Evolutionary conservation across 2,329 filamentous ascomycete species (phyloP), one percentile per base, ranked within the genome.

Genomic region (Trichoderma simmonsii): DNA sequence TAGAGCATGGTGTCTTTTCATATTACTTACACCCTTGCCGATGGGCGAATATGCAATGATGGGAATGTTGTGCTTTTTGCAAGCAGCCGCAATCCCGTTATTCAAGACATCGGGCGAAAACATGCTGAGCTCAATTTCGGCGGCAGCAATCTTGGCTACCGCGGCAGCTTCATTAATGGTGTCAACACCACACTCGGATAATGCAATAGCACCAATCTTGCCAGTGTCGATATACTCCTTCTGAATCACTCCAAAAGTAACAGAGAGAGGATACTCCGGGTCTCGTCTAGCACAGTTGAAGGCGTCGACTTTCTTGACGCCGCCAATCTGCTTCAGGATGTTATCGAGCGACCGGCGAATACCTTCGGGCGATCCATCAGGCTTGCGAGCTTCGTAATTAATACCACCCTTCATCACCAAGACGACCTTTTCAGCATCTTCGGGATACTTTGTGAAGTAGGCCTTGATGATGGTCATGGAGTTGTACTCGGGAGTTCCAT

Each of bases 61-160:
- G 0, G 91, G 90, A 73, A 95, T 93, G 59, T 85, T 82, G 60
- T 92, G 80, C 78, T 95, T 86, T 0, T 83, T 85, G 76, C 89
- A 91, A 0, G 87, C 85, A 3, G 82, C 83, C 3, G 85, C 84
- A 28, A 89, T 81, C 1, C 87, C 86, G 73, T 88, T 88, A n/a
- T 78, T 79, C 32, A 87, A 79, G 24, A 85, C 81, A 12, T 88
- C 85, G 0, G 83, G 83, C 7, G 80, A 76, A 77, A 84, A 87
- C 72, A 88, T 79, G 72, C 84, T 87, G 59, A 88, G 80, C 79
- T 90, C 88, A n/a, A 87, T 81, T 79, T 90, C 87, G n/a, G 85
- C 85, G 26, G 81, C 81, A 8, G 79, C 80, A 61, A 89, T 81
- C 67, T 82, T 85, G 72, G 79, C 80, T 71, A 81, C 74, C 77